phyloP scores from a whole-genome alignment of 2,329 filamentous ascomycete species.

The Xylaria sp. region DNA sequence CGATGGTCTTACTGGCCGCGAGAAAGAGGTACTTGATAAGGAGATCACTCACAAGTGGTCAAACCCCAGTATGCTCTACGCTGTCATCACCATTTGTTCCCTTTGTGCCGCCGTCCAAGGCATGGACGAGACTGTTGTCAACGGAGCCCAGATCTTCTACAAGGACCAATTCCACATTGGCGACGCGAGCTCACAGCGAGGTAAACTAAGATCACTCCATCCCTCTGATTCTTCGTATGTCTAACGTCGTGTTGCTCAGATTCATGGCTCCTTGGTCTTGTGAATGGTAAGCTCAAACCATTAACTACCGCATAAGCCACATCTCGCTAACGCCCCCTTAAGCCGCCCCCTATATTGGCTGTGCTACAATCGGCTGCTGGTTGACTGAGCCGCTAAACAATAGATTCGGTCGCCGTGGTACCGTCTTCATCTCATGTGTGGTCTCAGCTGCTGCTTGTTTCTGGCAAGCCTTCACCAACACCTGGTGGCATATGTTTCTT shows the following conservation, averaged over 20 bases:
- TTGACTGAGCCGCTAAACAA: constrained; percentile 78
- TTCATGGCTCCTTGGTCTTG: constrained; percentile 70
- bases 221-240: not conserved
- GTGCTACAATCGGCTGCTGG: constrained; percentile 77
- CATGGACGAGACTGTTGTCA: constrained; percentile 77
- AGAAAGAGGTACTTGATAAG: constrained; percentile 66
- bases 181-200: constrained; percentile 57
- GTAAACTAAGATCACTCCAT: constrained; percentile 31
- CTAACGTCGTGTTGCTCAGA: constrained; percentile 45
- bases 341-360: constrained; percentile 71
- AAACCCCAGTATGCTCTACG: constrained; percentile 73
- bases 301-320: not conserved
- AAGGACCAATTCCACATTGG: constrained; percentile 69
- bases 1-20: constrained; percentile 65
- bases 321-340: constrained; percentile 20
- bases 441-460: constrained; percentile 68
- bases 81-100: constrained; percentile 66
- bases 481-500: constrained; percentile 75
- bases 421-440: constrained; percentile 74
- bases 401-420: constrained; percentile 75
- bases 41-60: constrained; percentile 76
- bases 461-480: constrained; percentile 60
- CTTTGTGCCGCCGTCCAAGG: constrained; percentile 72
- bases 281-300: constrained; percentile 58
- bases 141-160: constrained; percentile 75